A percentile compares a stretch with the other conserved stretches of the same genome.
Evolutionary conservation across 2,329 filamentous ascomycete species (phyloP).

Genomic region (Fusarium scirpi): DNA sequence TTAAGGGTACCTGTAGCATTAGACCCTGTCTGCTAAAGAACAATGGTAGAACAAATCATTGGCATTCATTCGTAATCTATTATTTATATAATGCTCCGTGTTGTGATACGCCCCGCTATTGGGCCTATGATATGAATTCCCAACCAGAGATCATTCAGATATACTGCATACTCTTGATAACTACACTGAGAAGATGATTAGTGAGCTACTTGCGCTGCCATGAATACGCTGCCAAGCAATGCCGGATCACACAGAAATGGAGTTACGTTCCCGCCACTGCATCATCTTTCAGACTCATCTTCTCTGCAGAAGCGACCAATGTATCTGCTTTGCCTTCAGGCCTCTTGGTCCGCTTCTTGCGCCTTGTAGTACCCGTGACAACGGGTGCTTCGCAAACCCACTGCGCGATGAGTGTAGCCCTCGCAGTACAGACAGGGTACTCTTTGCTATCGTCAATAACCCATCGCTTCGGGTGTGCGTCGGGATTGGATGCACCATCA

Average conservation of each 20-base stretch:
- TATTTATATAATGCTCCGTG: background rate
- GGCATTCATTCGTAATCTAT: constrained; percentile 13
- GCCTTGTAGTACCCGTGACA: constrained; percentile 53
- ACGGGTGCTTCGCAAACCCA: constrained; percentile 75
- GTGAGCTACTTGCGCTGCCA: background rate
- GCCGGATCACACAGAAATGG: background rate
- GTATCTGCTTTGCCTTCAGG: constrained; percentile 8
- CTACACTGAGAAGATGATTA: background rate
- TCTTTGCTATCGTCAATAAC: constrained; percentile 74
- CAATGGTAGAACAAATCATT: constrained; percentile 22
- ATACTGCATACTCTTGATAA: background rate
- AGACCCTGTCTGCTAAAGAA: constrained; percentile 22
- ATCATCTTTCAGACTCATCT: constrained; percentile 19
- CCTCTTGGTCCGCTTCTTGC: constrained; percentile 54
- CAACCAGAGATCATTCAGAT: background rate
- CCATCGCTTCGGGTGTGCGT: constrained; percentile 63
- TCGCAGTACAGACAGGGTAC: constrained; percentile 76
- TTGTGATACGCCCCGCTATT: background rate
- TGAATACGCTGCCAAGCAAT: background rate
- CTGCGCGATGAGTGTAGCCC: constrained; percentile 74
- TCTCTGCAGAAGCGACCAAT: constrained; percentile 23
- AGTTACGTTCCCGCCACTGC: background rate
- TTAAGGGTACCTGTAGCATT: constrained; percentile 27
- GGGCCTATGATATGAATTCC: background rate
- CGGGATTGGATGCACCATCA: background rate